Conservation (phyloP, 2,329 filamentous ascomycete genomes). For the Colletotrichum sojae region DNA sequence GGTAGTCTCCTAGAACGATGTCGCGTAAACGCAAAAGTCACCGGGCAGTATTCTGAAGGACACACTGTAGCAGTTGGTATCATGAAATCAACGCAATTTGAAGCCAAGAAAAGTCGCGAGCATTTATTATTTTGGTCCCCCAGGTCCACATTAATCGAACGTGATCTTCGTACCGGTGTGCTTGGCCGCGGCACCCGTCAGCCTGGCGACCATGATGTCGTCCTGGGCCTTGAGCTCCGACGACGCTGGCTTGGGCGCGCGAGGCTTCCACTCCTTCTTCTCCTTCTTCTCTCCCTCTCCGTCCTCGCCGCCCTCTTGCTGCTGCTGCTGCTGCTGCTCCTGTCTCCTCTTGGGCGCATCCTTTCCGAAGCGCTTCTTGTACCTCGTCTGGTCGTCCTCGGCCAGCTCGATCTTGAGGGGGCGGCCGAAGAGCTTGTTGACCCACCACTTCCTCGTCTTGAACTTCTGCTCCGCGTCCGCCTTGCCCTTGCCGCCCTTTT, state of each 20-base stretch:
- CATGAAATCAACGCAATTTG: too few relatives aligned
- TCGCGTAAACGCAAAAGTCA: too few relatives aligned
- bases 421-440: constrained; percentile 86
- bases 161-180: constrained; percentile 84
- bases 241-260: constrained; percentile 45
- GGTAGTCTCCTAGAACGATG: too few relatives aligned
- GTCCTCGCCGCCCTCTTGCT: constrained; percentile 42
- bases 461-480: constrained; percentile 59
- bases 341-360: constrained; percentile 64
- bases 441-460: constrained; percentile 82
- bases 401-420: constrained; percentile 91
- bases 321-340: constrained; percentile 47
- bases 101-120: too few relatives aligned
- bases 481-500: constrained; percentile 46
- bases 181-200: constrained; percentile 85
- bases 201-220: constrained; percentile 69
- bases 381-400: constrained; percentile 89
- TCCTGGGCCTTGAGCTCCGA: constrained; percentile 57
- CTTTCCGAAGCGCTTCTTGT: constrained; percentile 95
- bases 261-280: constrained; percentile 51
- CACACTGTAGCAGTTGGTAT: too few relatives aligned
- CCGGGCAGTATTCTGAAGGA: too few relatives aligned
- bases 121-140: too few relatives aligned
- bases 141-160: constrained; percentile 72
- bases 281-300: constrained; percentile 42